Evolutionary conservation across 2,329 filamentous ascomycete species (phyloP).

Genomic region (Apiospora sp.): DNA sequence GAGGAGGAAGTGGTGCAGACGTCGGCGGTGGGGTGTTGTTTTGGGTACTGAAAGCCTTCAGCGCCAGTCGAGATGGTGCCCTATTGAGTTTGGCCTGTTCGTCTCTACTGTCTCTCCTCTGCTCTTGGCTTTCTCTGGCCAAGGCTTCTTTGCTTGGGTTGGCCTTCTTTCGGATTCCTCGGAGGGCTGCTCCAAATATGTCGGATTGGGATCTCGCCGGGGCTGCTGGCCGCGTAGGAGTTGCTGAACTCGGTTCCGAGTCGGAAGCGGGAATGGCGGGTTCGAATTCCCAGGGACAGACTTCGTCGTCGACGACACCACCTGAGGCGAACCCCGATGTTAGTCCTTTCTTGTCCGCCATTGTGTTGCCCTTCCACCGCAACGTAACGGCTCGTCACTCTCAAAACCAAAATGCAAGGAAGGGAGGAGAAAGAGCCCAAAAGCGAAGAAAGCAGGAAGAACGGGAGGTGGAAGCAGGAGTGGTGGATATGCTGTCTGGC

Average conservation of each 20-base stretch:
- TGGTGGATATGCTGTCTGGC: neutral
- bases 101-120: slow-evolving; percentile 41
- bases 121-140: neutral
- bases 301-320: slow-evolving; percentile 27
- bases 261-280: slow-evolving; percentile 15
- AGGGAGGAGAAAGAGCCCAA: neutral
- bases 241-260: slow-evolving; percentile 28
- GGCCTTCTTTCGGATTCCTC: slow-evolving; percentile 59
- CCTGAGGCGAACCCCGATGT: slow-evolving; percentile 37
- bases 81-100: slow-evolving; percentile 53
- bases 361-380: slow-evolving; percentile 30
- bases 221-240: slow-evolving; percentile 32
- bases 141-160: slow-evolving; percentile 40
- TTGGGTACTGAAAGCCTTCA: slow-evolving; percentile 43
- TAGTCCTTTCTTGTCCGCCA: slow-evolving; percentile 40
- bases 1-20: slow-evolving; percentile 28
- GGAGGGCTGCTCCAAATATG: slow-evolving; percentile 59
- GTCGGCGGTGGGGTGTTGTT: slow-evolving; percentile 32
- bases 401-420: neutral
- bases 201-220: slow-evolving; percentile 53
- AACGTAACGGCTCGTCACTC: slow-evolving; percentile 25
- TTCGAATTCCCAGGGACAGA: slow-evolving; percentile 23
- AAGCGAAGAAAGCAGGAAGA: slow-evolving; percentile 9
- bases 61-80: slow-evolving; percentile 52
- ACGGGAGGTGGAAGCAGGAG: neutral